phyloP scores from a whole-genome alignment of 176 grass and related monocot species.

The Oryza longistaminata region DNA sequence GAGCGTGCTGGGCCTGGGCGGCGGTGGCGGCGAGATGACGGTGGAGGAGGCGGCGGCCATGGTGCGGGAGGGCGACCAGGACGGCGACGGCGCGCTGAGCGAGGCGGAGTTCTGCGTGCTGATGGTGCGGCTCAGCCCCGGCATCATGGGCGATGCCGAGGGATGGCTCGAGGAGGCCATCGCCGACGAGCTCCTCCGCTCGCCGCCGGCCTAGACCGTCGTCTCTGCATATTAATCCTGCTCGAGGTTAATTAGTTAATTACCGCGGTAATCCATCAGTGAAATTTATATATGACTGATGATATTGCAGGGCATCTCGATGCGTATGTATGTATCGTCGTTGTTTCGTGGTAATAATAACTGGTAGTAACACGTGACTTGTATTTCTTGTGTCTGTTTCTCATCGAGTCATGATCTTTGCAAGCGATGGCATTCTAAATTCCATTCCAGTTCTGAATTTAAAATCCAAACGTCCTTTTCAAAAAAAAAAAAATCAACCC shows the following conservation, averaged over 20 bases:
- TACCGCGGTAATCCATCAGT: not conserved
- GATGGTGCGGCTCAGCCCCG: constrained; percentile 80
- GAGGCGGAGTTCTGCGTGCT: constrained; percentile 86
- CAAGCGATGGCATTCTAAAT: no score
- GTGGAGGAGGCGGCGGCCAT: constrained; percentile 61
- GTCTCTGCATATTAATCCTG: not conserved
- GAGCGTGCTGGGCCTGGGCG: constrained; percentile 41
- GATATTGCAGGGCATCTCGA: not conserved
- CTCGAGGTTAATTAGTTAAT: not conserved
- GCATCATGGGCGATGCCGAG: constrained; percentile 72
- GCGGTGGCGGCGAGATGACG: constrained; percentile 36
- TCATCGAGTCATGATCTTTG: no score
- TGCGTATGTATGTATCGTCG: no score
- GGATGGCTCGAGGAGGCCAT: constrained; percentile 47
- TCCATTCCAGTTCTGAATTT: no score
- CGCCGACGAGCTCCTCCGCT: constrained; percentile 42
- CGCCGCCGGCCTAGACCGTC: not conserved
- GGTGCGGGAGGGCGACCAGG: constrained; percentile 73
- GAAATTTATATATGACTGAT: not conserved
- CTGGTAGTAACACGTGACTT: no score
- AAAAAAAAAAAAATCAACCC: no score
- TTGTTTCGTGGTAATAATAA: no score
- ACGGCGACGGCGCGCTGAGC: constrained; percentile 73
- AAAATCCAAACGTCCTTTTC: no score
- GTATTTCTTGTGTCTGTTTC: no score